A percentile compares a stretch with the other conserved stretches of the same genome.
These are phyloP conservation scores for Sphagnum fallax DNA, from an alignment of 228 moss, liverwort and hornwort species.

Conservation along the genomic window DNA sequence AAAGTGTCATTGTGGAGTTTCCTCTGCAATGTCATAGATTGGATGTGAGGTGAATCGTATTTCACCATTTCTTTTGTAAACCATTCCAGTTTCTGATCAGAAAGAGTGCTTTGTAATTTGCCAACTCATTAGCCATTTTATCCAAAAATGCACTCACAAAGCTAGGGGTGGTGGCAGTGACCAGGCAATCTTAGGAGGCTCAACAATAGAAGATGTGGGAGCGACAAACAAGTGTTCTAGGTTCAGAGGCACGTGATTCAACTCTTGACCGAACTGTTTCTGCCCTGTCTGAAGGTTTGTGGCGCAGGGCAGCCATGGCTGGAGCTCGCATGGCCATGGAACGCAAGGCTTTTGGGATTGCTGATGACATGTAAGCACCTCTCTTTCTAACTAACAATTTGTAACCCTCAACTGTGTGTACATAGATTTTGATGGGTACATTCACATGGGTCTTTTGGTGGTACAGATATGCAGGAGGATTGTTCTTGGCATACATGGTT, in stretches of 20 bases:
- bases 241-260: constrained; percentile 59
- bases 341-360: constrained; percentile 64
- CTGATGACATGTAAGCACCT: constrained; percentile 70
- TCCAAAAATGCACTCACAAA: too few species aligned
- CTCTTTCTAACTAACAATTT: not conserved
- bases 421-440: too few species aligned
- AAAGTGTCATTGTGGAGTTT: too few species aligned
- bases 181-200: constrained; percentile 38
- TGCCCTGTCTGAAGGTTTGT: constrained; percentile 67
- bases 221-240: constrained; percentile 42
- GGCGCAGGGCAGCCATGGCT: constrained; percentile 74
- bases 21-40: too few species aligned
- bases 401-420: not conserved
- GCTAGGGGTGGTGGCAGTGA: constrained; percentile 40
- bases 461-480: constrained; percentile 81
- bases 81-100: too few species aligned
- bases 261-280: constrained; percentile 63
- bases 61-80: too few species aligned
- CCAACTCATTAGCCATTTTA: too few species aligned
- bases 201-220: constrained; percentile 58
- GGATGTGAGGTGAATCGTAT: too few species aligned
- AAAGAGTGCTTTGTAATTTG: too few species aligned
- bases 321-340: constrained; percentile 73
- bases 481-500: constrained; percentile 84
- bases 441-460: not conserved